Conservation (phyloP, 2,329 filamentous ascomycete genomes). For the Neonectria hederae region DNA sequence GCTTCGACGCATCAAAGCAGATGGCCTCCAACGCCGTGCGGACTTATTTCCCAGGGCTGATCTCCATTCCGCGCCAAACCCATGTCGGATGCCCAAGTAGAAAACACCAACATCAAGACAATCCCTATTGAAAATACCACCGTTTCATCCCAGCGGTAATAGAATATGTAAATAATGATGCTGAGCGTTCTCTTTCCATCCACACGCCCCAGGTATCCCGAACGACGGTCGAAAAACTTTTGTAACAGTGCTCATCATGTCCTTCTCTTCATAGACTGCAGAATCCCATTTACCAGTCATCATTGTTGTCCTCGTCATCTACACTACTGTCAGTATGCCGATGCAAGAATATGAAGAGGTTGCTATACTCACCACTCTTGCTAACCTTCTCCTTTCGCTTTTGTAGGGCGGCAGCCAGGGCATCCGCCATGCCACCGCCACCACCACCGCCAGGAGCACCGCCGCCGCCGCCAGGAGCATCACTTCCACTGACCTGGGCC, state of each 20-base stretch:
- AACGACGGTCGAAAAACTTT: conserved; percentile 20
- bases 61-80: conserved; percentile 26
- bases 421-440: conserved; percentile 80
- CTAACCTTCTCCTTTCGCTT: conserved; percentile 94
- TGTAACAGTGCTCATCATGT: conserved; percentile 18
- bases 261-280: conserved; percentile 26
- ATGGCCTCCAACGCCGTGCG: conserved; percentile 33
- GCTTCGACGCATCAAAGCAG: conserved; percentile 13
- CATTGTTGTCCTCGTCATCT: conserved; percentile 83
- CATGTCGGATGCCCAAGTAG: conserved; percentile 29
- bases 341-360: background rate
- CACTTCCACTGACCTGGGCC: conserved; percentile 65
- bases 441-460: conserved; percentile 61
- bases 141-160: conserved; percentile 7
- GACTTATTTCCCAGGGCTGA: conserved; percentile 31
- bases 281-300: conserved; percentile 68
- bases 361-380: conserved; percentile 81
- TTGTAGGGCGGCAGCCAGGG: conserved; percentile 78
- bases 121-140: conserved; percentile 12
- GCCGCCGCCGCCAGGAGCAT: conserved; percentile 60
- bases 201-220: conserved; percentile 16
- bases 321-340: conserved; percentile 24
- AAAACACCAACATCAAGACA: conserved; percentile 15
- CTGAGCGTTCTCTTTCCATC: conserved; percentile 7
- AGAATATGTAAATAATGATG: conserved; percentile 23